These are phyloP conservation scores for Alternaria arborescens DNA, from an alignment of 2,329 filamentous ascomycete species.

Conservation along the genomic window DNA sequence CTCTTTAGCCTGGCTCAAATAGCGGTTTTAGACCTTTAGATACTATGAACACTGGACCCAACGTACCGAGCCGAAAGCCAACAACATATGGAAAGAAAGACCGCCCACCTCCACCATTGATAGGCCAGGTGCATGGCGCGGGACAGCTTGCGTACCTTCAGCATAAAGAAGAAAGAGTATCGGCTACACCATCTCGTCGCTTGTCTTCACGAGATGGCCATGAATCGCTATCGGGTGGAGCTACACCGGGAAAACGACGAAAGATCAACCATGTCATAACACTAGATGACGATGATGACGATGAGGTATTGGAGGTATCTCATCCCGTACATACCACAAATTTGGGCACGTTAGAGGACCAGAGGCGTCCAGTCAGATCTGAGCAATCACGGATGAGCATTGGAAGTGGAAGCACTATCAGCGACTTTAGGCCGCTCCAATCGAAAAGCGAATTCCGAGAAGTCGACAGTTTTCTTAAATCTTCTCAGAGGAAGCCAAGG, in stretches of 20 bases:
- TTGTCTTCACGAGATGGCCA: not conserved
- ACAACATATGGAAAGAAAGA: conserved; percentile 24
- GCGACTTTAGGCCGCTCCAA: not conserved
- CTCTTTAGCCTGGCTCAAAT: conserved; percentile 22
- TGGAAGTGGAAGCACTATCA: conserved; percentile 19
- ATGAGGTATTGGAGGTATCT: conserved; percentile 5
- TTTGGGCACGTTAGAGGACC: not conserved
- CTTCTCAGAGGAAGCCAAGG: conserved; percentile 25
- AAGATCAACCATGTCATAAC: conserved; percentile 29
- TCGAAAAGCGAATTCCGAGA: conserved; percentile 30
- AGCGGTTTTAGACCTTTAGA: conserved; percentile 24
- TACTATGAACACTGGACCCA: conserved; percentile 18
- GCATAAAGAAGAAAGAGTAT: not conserved
- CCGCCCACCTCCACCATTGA: conserved; percentile 8
- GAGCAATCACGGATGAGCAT: conserved; percentile 27
- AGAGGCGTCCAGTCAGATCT: conserved; percentile 1
- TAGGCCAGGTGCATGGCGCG: conserved; percentile 17
- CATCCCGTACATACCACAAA: not conserved
- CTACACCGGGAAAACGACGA: conserved; percentile 26
- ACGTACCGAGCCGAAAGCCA: not conserved
- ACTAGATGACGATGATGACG: conserved; percentile 24
- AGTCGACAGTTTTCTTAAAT: conserved; percentile 15
- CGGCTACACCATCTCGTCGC: conserved; percentile 4
- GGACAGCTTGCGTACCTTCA: conserved; percentile 16
- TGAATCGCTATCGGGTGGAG: not conserved